phyloP scores from a whole-genome alignment of 805 yeast species.

The Tetrapisispora nanseiensis region DNA sequence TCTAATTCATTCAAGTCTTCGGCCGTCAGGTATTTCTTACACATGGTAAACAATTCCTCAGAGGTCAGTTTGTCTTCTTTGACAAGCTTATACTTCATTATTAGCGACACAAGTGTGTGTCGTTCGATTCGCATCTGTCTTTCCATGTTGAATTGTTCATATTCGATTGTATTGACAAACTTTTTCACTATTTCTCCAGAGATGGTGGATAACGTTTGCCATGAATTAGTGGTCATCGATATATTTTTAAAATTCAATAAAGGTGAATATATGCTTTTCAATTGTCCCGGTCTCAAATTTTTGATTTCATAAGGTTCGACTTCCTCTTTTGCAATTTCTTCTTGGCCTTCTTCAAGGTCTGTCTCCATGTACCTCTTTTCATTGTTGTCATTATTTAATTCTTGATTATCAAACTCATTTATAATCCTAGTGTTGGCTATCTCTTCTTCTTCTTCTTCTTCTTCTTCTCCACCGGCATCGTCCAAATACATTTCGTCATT shows the following conservation, averaged over 20 bases:
- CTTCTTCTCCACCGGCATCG: neutral
- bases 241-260: neutral
- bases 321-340: neutral
- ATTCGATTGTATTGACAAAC: conserved; percentile 1
- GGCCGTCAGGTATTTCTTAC: conserved; percentile 18
- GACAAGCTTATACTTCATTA: conserved; percentile 9
- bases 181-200: conserved; percentile 6
- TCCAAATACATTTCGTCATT: neutral
- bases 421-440: neutral
- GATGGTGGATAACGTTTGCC: conserved; percentile 11
- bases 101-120: conserved; percentile 8
- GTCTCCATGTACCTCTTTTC: neutral
- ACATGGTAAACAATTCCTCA: conserved; percentile 20
- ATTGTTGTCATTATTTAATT: no score
- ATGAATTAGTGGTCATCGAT: conserved; percentile 3
- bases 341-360: neutral
- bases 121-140: conserved; percentile 8
- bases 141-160: conserved; percentile 6
- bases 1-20: conserved; percentile 22
- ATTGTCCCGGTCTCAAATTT: neutral
- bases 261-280: neutral
- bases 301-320: neutral
- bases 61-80: conserved; percentile 7
- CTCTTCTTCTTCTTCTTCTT: neutral
- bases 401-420: neutral